Conservation (phyloP, 495 filamentous ascomycete genomes). For the Podospora conica region DNA sequence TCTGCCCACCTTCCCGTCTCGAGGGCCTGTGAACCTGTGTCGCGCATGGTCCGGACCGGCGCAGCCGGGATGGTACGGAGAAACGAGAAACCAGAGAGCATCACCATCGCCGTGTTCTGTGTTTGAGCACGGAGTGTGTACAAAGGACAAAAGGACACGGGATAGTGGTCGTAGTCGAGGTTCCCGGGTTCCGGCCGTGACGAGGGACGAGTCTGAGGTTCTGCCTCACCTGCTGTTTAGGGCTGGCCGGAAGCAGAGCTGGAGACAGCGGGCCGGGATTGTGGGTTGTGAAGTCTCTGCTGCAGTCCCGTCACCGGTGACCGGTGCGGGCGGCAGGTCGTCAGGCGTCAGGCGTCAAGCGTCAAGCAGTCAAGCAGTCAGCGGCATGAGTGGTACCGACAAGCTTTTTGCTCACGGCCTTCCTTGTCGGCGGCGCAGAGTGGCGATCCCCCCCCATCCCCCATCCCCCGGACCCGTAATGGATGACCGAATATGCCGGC, state of each 20-base stretch:
- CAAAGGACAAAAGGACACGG: too few relatives aligned
- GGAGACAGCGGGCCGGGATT: not conserved
- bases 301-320: too few relatives aligned
- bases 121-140: too few relatives aligned
- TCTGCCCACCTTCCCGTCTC: not conserved
- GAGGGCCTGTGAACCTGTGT: not conserved
- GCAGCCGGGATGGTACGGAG: not conserved
- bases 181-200: not conserved
- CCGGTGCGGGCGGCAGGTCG: not conserved
- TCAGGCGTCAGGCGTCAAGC: not conserved
- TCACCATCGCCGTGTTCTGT: not conserved
- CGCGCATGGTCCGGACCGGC: not conserved
- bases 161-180: not conserved
- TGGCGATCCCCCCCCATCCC: not conserved
- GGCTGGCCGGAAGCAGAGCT: slow-evolving; percentile 2
- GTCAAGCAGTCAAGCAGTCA: not conserved
- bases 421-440: not conserved
- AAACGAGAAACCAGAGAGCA: not conserved
- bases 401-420: slow-evolving; percentile 1
- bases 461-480: not conserved
- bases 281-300: not conserved
- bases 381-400: not conserved
- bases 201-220: not conserved
- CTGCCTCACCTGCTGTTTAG: slow-evolving; percentile 4
- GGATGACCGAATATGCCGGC: not conserved